Percentiles rank a stretch among this genome's conserved stretches.
Evolutionary conservation across 305 asterid species (phyloP).

Genomic region (Plantago lanceolata): DNA sequence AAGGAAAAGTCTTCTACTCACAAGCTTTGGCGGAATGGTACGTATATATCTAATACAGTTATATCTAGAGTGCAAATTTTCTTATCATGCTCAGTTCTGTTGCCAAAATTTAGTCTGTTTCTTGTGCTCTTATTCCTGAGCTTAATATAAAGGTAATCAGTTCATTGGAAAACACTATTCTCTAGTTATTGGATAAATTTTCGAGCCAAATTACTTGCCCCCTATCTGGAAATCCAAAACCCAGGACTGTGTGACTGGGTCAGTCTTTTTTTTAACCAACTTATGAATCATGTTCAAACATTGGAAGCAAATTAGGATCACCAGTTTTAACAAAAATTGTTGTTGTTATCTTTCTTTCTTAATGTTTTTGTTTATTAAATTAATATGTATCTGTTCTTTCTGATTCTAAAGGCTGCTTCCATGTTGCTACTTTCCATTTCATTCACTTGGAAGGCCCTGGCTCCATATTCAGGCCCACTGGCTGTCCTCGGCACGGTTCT

Average conservation of each 20-base stretch:
- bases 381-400: conserved; percentile 8
- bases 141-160: background rate
- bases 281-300: background rate
- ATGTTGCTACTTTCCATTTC: conserved; percentile 81
- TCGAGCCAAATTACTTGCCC: background rate
- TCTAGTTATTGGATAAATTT: background rate
- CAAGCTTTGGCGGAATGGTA: conserved; percentile 93
- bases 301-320: background rate
- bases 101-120: no score
- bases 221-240: conserved; percentile 5
- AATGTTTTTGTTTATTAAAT: background rate
- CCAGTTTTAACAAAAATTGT: no score
- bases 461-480: conserved; percentile 80
- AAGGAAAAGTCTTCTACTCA: conserved; percentile 86
- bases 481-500: conserved; percentile 93
- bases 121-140: background rate
- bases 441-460: conserved; percentile 74
- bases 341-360: background rate
- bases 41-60: conserved; percentile 2
- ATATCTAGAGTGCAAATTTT: conserved; percentile 1
- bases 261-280: background rate
- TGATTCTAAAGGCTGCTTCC: conserved; percentile 61
- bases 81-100: background rate
- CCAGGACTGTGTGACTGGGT: background rate
- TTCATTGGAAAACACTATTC: background rate